These are phyloP conservation scores for Stemphylium beticola DNA, from an alignment of 2,329 filamentous ascomycete genomes.

Conservation along the genomic window DNA sequence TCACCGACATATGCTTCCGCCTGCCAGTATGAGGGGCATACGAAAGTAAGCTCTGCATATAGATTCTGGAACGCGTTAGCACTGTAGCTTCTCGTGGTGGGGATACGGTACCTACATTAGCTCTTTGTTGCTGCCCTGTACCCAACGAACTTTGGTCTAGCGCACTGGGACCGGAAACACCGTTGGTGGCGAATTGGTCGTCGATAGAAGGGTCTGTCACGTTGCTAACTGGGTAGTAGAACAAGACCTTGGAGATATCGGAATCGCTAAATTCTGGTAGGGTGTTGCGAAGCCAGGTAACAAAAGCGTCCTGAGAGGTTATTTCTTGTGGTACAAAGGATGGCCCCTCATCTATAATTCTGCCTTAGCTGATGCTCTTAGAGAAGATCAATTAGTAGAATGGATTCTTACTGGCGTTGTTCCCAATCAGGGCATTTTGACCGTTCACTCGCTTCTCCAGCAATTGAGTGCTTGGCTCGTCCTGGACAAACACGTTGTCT, in stretches of 20 bases:
- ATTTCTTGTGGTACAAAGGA: conserved; percentile 55
- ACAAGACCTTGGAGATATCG: conserved; percentile 50
- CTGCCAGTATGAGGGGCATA: conserved; percentile 64
- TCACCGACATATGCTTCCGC: conserved; percentile 52
- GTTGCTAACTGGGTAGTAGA: conserved; percentile 31
- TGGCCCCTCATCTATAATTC: conserved; percentile 52
- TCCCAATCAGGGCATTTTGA: conserved; percentile 44
- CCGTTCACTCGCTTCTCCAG: conserved; percentile 48
- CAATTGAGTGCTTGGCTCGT: conserved; percentile 49
- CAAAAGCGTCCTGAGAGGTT: conserved; percentile 50
- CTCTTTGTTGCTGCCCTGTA: conserved; percentile 62
- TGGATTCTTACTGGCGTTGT: conserved; percentile 50
- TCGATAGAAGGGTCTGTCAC: conserved; percentile 29
- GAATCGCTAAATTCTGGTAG: conserved; percentile 41
- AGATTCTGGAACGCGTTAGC: conserved; percentile 59
- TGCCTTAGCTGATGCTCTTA: neutral
- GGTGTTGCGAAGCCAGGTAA: conserved; percentile 53
- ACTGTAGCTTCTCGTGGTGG: too few relatives aligned
- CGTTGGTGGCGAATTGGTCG: conserved; percentile 43
- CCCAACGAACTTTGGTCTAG: conserved; percentile 58
- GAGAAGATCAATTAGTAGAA: neutral
- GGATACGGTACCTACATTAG: conserved; percentile 12
- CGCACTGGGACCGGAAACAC: conserved; percentile 52
- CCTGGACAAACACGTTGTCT: conserved; percentile 50
- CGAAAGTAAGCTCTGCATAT: conserved; percentile 62